A percentile compares a stretch with the other conserved stretches of the same genome.
phyloP scores from a whole-genome alignment of 495 filamentous ascomycete species.

The Sphaerosporella brunnea region DNA sequence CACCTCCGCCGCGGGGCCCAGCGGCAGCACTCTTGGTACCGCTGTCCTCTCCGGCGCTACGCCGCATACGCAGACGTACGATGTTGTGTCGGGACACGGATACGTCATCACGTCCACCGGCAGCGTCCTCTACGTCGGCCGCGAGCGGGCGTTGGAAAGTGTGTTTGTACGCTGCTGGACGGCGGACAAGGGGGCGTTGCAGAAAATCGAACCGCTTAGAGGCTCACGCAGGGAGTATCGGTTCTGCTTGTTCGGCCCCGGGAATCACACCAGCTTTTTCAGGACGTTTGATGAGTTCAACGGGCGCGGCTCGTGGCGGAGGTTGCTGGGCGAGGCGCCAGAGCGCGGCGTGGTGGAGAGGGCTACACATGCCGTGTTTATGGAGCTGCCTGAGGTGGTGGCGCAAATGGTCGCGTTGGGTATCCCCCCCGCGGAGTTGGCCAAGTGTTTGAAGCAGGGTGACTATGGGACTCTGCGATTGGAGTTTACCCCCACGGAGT shows the following conservation, averaged over 20 bases:
- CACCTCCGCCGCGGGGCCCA: background rate
- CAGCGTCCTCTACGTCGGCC: background rate
- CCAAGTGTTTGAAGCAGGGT: background rate
- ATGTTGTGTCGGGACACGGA: background rate
- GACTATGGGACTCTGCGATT: constrained; percentile 3
- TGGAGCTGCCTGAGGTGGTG: constrained; percentile 3
- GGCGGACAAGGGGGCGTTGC: background rate
- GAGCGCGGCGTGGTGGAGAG: background rate
- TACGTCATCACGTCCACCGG: background rate
- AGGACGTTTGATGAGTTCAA: background rate
- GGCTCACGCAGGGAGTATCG: background rate
- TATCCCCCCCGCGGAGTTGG: background rate
- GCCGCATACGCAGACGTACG: background rate
- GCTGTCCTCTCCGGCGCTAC: background rate
- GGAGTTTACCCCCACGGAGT: background rate
- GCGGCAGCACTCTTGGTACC: too few species aligned
- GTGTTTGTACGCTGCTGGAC: background rate
- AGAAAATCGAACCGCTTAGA: background rate
- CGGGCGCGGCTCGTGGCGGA: constrained; percentile 1
- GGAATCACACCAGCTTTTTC: background rate
- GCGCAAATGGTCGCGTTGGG: constrained; percentile 2
- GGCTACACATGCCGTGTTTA: constrained; percentile 2
- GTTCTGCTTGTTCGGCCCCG: background rate
- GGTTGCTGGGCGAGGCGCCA: background rate
- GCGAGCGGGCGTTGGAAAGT: background rate